Evolutionary conservation across 2,329 filamentous ascomycete species (phyloP).

Genomic region (Xylariaceae sp.): DNA sequence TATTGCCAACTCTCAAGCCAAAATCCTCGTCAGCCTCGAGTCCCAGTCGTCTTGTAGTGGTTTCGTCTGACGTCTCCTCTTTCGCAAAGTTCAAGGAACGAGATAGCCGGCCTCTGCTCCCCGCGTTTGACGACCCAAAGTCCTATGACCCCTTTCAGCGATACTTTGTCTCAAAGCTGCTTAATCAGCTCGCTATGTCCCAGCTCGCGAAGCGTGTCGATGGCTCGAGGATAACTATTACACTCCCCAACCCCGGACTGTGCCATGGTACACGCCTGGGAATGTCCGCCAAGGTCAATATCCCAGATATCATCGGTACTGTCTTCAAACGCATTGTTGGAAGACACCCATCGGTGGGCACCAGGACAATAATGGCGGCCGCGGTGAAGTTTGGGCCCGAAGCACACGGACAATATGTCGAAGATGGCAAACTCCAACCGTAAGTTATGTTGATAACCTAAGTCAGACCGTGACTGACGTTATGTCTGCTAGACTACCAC

Average conservation of each 20-base stretch:
- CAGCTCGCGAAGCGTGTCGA: constrained; percentile 23
- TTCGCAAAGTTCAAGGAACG: constrained; percentile 14
- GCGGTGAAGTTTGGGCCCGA: constrained; percentile 5
- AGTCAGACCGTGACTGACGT: background rate
- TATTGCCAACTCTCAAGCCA: constrained; percentile 43
- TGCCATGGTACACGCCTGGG: constrained; percentile 7
- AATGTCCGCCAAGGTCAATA: background rate
- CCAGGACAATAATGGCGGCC: constrained; percentile 3
- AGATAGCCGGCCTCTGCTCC: constrained; percentile 1
- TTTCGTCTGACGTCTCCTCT: constrained; percentile 21
- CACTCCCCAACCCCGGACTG: constrained; percentile 4
- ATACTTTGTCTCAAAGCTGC: constrained; percentile 14
- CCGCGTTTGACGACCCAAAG: background rate
- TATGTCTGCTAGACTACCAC: constrained; percentile 1
- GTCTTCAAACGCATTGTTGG: constrained; percentile 5
- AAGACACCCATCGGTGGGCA: constrained; percentile 2
- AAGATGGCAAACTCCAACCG: constrained; percentile 8
- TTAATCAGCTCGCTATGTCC: constrained; percentile 21
- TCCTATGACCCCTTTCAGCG: constrained; percentile 6
- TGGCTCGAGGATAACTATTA: constrained; percentile 6
- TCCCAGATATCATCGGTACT: constrained; percentile 1
- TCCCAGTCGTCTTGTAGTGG: constrained; percentile 16
- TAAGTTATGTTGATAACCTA: constrained; percentile 1
- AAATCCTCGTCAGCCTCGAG: background rate
- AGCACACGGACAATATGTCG: constrained; percentile 10